Evolutionary conservation across 257 asterid species (phyloP), one percentile per base, ranked within the genome.

Genomic region (Solanum arcanum): DNA sequence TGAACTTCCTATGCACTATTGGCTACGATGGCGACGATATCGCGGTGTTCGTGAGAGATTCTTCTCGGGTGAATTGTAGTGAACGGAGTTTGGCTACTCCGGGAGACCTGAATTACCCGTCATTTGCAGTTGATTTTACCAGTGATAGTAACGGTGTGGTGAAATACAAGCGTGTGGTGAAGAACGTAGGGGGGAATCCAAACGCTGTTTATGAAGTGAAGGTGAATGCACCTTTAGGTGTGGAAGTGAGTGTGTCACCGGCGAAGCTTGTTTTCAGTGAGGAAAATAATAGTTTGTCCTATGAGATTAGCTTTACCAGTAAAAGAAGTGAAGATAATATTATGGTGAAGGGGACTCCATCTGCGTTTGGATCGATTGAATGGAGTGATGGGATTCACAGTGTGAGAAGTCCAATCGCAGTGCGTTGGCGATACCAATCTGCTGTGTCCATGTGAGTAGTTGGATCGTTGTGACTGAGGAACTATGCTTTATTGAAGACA

Each of bases 81-180:
- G 83, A 86, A 11, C 47, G 86, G 14, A 92, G 91, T 47, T 87
- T 93, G 35, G 87, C 83, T 85, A 92, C 90, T 11, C 97, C 99
- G 0, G 99, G 99, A 2, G 88, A 95, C 66, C 84, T 97, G 94
- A 97, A 97, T 78, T 96, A 95, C 88, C 99, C 99, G 35, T 93
- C 99, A 1, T 95, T 97, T 37, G 92, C 98, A 4, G 98, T 95
- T 9, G 96, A 92, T 9, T 95, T 95, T 52, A 3, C 39, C 7
- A 89, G 92, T 12, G 41, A 72, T 5, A 20, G 27, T 5, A 83
- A 44, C 1, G 31, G 90, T 3, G 92, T 73, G 88, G 96, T 95
- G n/a, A 97, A 88, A 86, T 96, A 95, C 33, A 94, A 85, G 78
- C 91, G 99, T 69, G 90, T 88, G 39, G 98, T 97, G 78, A 95